Conservation (phyloP, 2,329 filamentous ascomycete genomes). For the Lachnellula hyalina region DNA sequence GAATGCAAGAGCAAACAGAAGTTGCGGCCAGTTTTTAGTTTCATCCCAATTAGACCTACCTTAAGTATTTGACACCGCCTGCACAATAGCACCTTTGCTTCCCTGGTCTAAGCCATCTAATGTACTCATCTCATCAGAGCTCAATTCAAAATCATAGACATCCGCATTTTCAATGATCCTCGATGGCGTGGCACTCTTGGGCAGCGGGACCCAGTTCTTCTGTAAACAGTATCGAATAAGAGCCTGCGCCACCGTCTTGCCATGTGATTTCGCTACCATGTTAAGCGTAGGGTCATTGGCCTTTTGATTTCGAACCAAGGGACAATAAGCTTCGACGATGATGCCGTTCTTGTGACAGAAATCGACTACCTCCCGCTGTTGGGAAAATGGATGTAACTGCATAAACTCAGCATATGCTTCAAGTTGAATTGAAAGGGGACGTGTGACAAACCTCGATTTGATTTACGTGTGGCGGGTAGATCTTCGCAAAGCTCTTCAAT, state of each 20-base stretch:
- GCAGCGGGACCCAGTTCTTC: conserved; percentile 63
- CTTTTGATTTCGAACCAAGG: conserved; percentile 56
- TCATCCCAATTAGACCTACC: too few species aligned
- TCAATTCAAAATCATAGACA: conserved; percentile 56
- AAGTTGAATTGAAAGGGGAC: conserved; percentile 31
- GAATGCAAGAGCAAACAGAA: too few species aligned
- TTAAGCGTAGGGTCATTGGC: conserved; percentile 53
- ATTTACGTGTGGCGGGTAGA: conserved; percentile 67
- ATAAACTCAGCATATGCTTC: conserved; percentile 42
- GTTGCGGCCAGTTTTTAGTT: too few species aligned
- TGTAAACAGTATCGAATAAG: conserved; percentile 66
- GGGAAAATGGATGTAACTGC: conserved; percentile 59
- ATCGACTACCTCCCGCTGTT: conserved; percentile 51
- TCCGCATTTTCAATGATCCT: conserved; percentile 57
- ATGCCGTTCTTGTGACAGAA: conserved; percentile 44
- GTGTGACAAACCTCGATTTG: conserved; percentile 67
- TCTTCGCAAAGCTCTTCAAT: conserved; percentile 58
- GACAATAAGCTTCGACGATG: conserved; percentile 48
- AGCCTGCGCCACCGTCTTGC: conserved; percentile 57
- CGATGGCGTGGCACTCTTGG: conserved; percentile 57
- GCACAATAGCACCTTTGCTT: conserved; percentile 34
- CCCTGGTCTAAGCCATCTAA: conserved; percentile 48
- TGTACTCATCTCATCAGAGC: conserved; percentile 49
- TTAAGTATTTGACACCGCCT: conserved; percentile 22
- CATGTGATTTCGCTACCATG: conserved; percentile 52